Conservation (phyloP, 2,329 filamentous ascomycete genomes). For the Scortechinia acanthostroma region DNA sequence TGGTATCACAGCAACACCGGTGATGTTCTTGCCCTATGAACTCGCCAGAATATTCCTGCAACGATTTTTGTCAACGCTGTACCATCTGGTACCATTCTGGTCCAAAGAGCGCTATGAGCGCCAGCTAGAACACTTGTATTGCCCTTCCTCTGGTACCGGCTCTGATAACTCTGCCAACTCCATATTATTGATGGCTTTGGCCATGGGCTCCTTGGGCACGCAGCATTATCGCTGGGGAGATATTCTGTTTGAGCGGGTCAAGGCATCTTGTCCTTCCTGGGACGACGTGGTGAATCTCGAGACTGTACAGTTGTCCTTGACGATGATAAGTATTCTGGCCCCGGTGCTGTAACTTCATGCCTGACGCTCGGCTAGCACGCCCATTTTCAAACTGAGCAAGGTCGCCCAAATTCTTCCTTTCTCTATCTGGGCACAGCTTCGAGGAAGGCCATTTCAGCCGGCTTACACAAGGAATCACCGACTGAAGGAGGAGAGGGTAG, state of each 20-base stretch:
- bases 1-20: conserved; percentile 8
- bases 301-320: conserved; percentile 19
- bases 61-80: conserved; percentile 18
- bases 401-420: conserved; percentile 24
- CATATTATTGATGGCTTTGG: conserved; percentile 17
- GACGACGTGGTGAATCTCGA: conserved; percentile 26
- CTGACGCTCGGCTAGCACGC: conserved; percentile 10
- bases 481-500: conserved; percentile 8
- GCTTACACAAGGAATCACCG: not conserved
- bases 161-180: conserved; percentile 9
- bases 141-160: not conserved
- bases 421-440: conserved; percentile 18
- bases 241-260: conserved; percentile 23
- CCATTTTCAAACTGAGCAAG: conserved; percentile 24
- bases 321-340: conserved; percentile 23
- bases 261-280: conserved; percentile 13
- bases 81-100: conserved; percentile 10
- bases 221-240: conserved; percentile 22
- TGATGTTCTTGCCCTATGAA: conserved; percentile 22
- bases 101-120: not conserved
- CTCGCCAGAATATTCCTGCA: conserved; percentile 19
- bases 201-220: conserved; percentile 16
- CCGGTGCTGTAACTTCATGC: not conserved
- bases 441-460: conserved; percentile 18
- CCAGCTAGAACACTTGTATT: not conserved